Percentiles rank a stretch among this genome's conserved stretches.
Evolutionary conservation across 805 yeast genomes (phyloP).

Genomic region (Barnettozyma botsteinii): DNA sequence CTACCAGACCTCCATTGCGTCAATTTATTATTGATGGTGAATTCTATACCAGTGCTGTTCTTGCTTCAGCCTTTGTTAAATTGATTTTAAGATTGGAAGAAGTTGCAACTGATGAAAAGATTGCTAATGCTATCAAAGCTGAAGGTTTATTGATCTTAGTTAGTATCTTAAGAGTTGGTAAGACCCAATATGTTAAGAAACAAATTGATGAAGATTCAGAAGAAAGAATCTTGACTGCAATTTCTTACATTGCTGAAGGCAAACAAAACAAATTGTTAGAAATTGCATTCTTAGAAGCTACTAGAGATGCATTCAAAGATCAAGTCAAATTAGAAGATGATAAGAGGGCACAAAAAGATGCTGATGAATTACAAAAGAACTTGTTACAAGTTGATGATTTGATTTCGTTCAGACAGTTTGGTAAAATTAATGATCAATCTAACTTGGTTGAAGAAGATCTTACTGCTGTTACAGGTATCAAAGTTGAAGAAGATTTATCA

Average conservation of each 20-base stretch:
- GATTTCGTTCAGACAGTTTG: slow-evolving; percentile 73
- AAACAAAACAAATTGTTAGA: slow-evolving; percentile 44
- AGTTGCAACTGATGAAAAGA: slow-evolving; percentile 45
- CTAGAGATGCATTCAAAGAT: slow-evolving; percentile 73
- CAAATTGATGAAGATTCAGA: slow-evolving; percentile 93
- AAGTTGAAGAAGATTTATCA: slow-evolving; percentile 51
- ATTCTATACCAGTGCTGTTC: slow-evolving; percentile 82
- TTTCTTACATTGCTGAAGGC: slow-evolving; percentile 70
- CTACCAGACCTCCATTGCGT: slow-evolving; percentile 68
- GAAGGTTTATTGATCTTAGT: slow-evolving; percentile 93
- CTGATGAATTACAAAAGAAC: slow-evolving; percentile 51
- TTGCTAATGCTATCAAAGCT: slow-evolving; percentile 81
- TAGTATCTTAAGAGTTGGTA: slow-evolving; percentile 83
- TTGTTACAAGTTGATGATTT: slow-evolving; percentile 78
- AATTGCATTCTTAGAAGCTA: slow-evolving; percentile 77
- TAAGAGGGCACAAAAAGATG: slow-evolving; percentile 50
- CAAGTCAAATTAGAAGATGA: slow-evolving; percentile 60
- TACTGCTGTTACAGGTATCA: slow-evolving; percentile 45
- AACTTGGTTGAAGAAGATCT: slow-evolving; percentile 56
- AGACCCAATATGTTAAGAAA: slow-evolving; percentile 59
- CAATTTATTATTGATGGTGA: slow-evolving; percentile 80
- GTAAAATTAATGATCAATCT: slow-evolving; percentile 34
- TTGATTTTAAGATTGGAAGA: slow-evolving; percentile 71
- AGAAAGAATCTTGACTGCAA: slow-evolving; percentile 88
- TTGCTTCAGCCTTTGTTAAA: slow-evolving; percentile 85